Evolutionary conservation across 1,139 yeast species (phyloP), one percentile per base, ranked within the genome.

Genomic region (Starmera stellimalicola): DNA sequence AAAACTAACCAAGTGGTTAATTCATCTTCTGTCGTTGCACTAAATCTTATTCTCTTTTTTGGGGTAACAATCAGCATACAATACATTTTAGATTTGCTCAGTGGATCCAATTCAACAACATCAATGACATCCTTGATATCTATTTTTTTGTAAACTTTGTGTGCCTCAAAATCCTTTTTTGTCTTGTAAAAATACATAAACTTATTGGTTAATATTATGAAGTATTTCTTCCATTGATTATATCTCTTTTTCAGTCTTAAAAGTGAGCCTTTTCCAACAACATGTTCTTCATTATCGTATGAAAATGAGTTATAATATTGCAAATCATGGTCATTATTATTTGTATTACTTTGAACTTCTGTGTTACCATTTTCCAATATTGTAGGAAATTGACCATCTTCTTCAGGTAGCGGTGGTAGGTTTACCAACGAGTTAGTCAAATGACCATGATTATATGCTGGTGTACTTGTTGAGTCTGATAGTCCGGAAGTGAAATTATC

Each of bases 91-190:
- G 66, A 50, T 34, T 56, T 59, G 7, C 70, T 60, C 17, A 68
- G 36, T 2, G 74, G 67, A 36, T 72, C 77, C 29, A 70, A 50
- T 40, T 73, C 79, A 27, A 71, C 68, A 19, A 66, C 73, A 44
- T 73, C 79, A 11, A 65, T 50, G n/a, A 73, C 50, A 29, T 65
- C 63, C 6, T 48, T 43, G 6, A 67, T 47, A 5, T 52, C 47
- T 7, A 70, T 52, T 26, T 47, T 43, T 45, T 67, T 66, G 40
- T 49, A 41, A 16, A 50, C 36, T 17, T 31, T 40, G n/a, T 27
- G 32, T 7, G 53, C 53, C 27, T 42, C 44, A n/a, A 31, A 42
- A 20, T 49, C 54, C 6, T 40, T 38, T 6, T 39, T 47, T 16
- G 50, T 47, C 43, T 68, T 70, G 58, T 65, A 68, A 39, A 71